Evolutionary conservation across 805 yeast genomes (phyloP).

Genomic region (Candida arabinofermentans): DNA sequence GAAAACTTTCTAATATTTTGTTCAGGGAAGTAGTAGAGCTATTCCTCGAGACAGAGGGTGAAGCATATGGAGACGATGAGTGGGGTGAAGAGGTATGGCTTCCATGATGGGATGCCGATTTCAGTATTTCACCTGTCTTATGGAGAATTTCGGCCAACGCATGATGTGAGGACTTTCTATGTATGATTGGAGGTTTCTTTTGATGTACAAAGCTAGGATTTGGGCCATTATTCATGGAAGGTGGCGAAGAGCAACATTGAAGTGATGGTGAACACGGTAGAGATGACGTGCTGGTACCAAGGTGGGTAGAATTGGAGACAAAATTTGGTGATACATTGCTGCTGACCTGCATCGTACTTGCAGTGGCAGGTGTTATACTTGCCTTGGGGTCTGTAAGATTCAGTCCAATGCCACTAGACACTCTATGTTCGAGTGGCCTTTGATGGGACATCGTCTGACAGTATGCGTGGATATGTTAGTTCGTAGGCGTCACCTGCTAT

Average conservation of each 20-base stretch:
- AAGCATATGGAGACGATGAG: conserved; percentile 10
- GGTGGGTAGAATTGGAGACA: neutral
- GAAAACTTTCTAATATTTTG: conserved; percentile 17
- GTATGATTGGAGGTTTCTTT: conserved; percentile 1
- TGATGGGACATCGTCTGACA: neutral
- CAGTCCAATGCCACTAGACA: neutral
- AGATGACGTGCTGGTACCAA: neutral
- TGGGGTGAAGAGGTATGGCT: neutral
- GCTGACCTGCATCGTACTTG: conserved; percentile 5
- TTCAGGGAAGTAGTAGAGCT: conserved; percentile 24
- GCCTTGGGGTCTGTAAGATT: conserved; percentile 7
- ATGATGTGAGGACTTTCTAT: conserved; percentile 17
- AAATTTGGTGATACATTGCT: conserved; percentile 2
- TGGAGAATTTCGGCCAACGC: conserved; percentile 27
- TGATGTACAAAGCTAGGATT: neutral
- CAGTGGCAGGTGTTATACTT: conserved; percentile 6
- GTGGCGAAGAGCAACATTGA: neutral
- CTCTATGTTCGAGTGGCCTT: neutral
- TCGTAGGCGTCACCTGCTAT: too few species aligned
- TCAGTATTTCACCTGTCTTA: conserved; percentile 25
- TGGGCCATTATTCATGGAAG: neutral
- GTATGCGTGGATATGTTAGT: too few species aligned
- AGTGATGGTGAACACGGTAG: neutral
- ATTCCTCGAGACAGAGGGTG: conserved; percentile 21
- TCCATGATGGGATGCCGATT: conserved; percentile 9